Evolutionary conservation across 495 filamentous ascomycete species (phyloP).

Genomic region (Hypoxylon lenormandii): DNA sequence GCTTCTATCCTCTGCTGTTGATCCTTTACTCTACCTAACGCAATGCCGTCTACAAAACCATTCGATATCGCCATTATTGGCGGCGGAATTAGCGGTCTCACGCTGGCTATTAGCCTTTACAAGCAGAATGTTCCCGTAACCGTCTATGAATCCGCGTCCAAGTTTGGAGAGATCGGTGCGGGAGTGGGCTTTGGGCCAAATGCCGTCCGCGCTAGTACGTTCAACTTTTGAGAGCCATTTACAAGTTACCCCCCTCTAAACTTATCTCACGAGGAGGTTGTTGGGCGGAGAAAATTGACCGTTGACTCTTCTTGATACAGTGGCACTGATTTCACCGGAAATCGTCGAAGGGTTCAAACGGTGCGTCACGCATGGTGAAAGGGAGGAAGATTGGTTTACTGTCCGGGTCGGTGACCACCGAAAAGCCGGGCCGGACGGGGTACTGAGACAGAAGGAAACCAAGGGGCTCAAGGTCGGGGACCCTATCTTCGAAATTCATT

Average conservation of each 20-base stretch:
- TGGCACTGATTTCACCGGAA: constrained; percentile 63
- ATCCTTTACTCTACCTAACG: not conserved
- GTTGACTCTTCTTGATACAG: not conserved
- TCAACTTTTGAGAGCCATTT: not conserved
- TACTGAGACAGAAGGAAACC: constrained; percentile 34
- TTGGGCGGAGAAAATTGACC: not conserved
- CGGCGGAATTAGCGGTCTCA: constrained; percentile 67
- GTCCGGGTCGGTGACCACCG: constrained; percentile 42
- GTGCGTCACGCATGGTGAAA: constrained; percentile 50
- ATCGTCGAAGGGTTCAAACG: constrained; percentile 57
- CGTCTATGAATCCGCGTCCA: constrained; percentile 66
- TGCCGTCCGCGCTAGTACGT: constrained; percentile 61
- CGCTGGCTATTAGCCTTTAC: constrained; percentile 62
- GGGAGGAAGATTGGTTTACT: constrained; percentile 38
- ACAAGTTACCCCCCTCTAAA: not conserved
- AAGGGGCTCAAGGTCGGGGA: constrained; percentile 46
- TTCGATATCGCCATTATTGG: constrained; percentile 65
- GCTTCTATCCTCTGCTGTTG: not conserved
- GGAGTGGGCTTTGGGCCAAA: constrained; percentile 73
- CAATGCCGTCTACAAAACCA: constrained; percentile 39
- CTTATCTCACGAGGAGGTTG: not conserved
- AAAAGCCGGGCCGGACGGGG: constrained; percentile 36
- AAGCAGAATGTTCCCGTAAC: constrained; percentile 56
- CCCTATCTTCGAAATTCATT: constrained; percentile 43
- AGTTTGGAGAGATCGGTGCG: constrained; percentile 70